Conservation (phyloP, 179 eudicot species). For the Camellia oleifera region DNA sequence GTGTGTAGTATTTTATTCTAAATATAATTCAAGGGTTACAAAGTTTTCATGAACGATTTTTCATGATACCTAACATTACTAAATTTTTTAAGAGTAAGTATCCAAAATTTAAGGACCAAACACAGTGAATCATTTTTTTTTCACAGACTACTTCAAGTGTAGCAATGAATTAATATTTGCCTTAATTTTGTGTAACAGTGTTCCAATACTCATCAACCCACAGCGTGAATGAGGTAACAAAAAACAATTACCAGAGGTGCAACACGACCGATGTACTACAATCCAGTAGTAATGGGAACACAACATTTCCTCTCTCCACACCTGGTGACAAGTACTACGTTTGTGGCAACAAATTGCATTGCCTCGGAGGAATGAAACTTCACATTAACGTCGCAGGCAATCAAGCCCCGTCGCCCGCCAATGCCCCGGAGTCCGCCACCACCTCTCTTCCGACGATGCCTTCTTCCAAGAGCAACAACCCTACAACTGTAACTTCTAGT, state of each 20-base stretch:
- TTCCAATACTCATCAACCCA: conserved; percentile 52
- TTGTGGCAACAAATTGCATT: conserved; percentile 52
- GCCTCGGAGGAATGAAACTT: conserved; percentile 75
- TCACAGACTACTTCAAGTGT: too few species aligned
- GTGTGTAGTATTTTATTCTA: too few species aligned
- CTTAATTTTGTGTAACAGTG: conserved; percentile 26
- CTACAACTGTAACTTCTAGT: conserved; percentile 12
- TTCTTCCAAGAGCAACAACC: conserved; percentile 37
- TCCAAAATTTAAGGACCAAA: too few species aligned
- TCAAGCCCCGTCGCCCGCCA: conserved; percentile 26
- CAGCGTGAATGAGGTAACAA: conserved; percentile 45
- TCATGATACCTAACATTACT: too few species aligned
- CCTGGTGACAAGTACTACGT: conserved; percentile 64
- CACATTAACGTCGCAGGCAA: conserved; percentile 35
- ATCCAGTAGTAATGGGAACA: conserved; percentile 52
- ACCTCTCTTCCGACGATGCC: conserved; percentile 12
- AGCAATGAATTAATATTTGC: background rate
- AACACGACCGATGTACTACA: conserved; percentile 48
- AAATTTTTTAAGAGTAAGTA: too few species aligned
- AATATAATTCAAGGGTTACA: too few species aligned
- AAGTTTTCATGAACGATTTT: too few species aligned
- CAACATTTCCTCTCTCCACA: conserved; percentile 40
- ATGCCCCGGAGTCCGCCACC: conserved; percentile 22
- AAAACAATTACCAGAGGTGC: conserved; percentile 42
- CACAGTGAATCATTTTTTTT: too few species aligned